Conservation (phyloP, 2,329 filamentous ascomycete genomes). For the Plenodomus biglobosus region DNA sequence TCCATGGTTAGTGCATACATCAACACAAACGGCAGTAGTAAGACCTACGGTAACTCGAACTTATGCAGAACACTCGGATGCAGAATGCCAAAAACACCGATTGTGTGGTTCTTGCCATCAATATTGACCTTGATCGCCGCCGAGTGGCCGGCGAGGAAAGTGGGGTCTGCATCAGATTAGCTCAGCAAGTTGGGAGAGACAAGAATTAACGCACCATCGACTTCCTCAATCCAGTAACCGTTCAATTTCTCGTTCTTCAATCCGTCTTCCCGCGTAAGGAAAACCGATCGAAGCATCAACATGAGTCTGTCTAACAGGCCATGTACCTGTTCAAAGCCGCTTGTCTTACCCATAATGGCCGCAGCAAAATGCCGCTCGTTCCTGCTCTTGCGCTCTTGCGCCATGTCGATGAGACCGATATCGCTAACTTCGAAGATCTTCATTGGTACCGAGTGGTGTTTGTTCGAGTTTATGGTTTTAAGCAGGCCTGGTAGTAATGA, state of each 20-base stretch:
- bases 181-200: background rate
- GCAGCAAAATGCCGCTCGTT: slow-evolving; percentile 97
- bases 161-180: slow-evolving; percentile 60
- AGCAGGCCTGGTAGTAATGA: slow-evolving; percentile 82
- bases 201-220: slow-evolving; percentile 62
- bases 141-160: slow-evolving; percentile 88
- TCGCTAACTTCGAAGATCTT: slow-evolving; percentile 92
- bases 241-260: slow-evolving; percentile 59
- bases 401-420: slow-evolving; percentile 85
- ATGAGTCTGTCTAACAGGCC: slow-evolving; percentile 89
- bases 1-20: slow-evolving; percentile 17
- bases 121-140: slow-evolving; percentile 80
- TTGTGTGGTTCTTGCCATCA: slow-evolving; percentile 69
- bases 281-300: slow-evolving; percentile 84
- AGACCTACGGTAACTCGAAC: slow-evolving; percentile 75
- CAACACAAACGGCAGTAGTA: background rate
- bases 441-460: slow-evolving; percentile 82
- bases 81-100: slow-evolving; percentile 91
- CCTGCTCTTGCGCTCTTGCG: slow-evolving; percentile 76
- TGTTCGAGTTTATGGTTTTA: slow-evolving; percentile 94
- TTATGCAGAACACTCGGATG: slow-evolving; percentile 92
- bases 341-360: slow-evolving; percentile 90
- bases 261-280: slow-evolving; percentile 73
- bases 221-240: slow-evolving; percentile 92
- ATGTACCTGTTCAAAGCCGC: slow-evolving; percentile 94